Evolutionary conservation across 352 stramenopile species (phyloP), one percentile per base, ranked within the genome.

Genomic region (Pythium rhizo-oryzae): DNA sequence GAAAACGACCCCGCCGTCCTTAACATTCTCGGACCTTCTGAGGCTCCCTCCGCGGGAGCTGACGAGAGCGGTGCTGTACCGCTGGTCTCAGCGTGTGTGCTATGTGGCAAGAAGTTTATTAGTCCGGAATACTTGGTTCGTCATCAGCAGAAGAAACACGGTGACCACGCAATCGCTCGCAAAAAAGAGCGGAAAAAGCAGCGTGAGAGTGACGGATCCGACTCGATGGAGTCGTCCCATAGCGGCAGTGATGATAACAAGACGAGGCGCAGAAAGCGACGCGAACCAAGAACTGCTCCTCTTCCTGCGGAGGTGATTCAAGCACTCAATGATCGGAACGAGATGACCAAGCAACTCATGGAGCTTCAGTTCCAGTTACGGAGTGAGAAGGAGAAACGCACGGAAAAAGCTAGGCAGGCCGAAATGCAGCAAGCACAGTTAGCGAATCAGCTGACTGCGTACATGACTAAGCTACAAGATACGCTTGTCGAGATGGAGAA

Each of bases 21-120:
- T 49, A 69, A 58, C 8, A 56, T 65, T 3, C 18, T 63, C 4
- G 28, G 44, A 19, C 4, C n/a, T 4, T 21, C 59, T 8, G 24
- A 24, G 2, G 3, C 25, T 0, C 24, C 37, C 2, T 33, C 28
- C n/a, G 19, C 43, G 24, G 47, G 13, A 8, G 53, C 74, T 6
- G 82, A 90, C 43, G 78, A 88, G 62, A 84, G 78, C 52, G 76
- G 68, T 12, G 67, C 74, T 3, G 65, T 62, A 8, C 57, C 61
- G 8, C 19, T 70, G 21, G 59, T 70, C 6, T 74, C 65, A 4
- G 53, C 74, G 9, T 93, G 87, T 49, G 80, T 92, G 0, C 46
- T 95, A 15, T 95, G 87, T 65, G 74, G 78, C 19, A 95, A 95
- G 65, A 81, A 78, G 24, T 95, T 95, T 59, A 56, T 95, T 3